A percentile compares a stretch with the other conserved stretches of the same genome.
phyloP scores from a whole-genome alignment of 345 rosid species.

The Eucalyptus regnans region DNA sequence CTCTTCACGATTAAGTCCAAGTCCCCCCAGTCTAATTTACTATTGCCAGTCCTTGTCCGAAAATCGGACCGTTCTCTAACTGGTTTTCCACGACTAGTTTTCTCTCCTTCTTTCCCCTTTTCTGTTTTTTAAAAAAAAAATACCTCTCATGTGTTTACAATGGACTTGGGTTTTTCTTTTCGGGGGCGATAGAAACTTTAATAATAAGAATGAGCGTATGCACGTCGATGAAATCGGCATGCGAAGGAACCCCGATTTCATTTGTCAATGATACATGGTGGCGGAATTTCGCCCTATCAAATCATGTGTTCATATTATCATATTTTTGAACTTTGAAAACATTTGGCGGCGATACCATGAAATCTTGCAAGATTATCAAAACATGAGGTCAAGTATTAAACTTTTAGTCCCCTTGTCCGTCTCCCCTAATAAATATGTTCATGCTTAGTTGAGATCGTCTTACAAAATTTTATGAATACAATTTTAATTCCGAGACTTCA shows the following conservation, averaged over 20 bases:
- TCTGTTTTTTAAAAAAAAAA: not conserved
- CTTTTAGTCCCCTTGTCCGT: not conserved
- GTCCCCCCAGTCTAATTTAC: not conserved
- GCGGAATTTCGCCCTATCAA: not conserved
- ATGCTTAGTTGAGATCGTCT: fast-evolving
- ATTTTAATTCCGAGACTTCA: fast-evolving
- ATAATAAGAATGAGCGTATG: not conserved
- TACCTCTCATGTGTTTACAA: fast-evolving
- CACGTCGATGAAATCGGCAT: not conserved
- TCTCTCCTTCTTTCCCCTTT: too few relatives aligned
- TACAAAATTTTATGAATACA: not conserved
- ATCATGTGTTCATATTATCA: fast-evolving
- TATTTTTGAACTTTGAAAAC: not conserved
- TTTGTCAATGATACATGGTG: fast-evolving
- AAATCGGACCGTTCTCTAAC: not conserved
- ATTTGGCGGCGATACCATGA: fast-evolving
- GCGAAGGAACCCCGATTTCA: fast-evolving
- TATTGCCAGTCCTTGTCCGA: not conserved
- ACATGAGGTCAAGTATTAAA: not conserved
- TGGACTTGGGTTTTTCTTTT: not conserved
- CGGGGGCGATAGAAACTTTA: not conserved
- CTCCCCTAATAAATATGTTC: not conserved
- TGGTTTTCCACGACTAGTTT: not conserved
- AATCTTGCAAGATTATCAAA: not conserved
- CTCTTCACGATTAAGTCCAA: not conserved